Evolutionary conservation across 2,329 filamentous ascomycete species (phyloP).

Genomic region (Phialocephala sp.): DNA sequence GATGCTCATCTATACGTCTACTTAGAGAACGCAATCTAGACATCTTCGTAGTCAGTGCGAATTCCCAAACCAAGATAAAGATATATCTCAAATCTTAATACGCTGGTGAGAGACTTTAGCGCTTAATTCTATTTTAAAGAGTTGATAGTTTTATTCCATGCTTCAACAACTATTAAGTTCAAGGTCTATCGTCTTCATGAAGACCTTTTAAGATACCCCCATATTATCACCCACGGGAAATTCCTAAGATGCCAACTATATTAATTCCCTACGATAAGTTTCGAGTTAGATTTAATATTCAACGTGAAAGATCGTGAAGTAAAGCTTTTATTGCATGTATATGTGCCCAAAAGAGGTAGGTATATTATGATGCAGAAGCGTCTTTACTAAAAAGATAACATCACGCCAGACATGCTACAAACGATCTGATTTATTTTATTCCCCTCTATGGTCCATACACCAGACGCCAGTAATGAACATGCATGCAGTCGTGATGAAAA

Average conservation of each 20-base stretch:
- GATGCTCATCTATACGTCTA: too few relatives aligned
- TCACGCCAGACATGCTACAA: constrained; percentile 14
- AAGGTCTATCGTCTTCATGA: not conserved
- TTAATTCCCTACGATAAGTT: not conserved
- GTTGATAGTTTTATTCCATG: not conserved
- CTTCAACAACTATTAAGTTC: not conserved
- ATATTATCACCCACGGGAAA: not conserved
- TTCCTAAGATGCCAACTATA: not conserved
- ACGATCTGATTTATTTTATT: not conserved
- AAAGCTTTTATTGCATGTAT: not conserved
- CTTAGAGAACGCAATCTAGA: too few relatives aligned
- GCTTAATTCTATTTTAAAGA: too few relatives aligned
- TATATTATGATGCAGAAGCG: constrained; percentile 5
- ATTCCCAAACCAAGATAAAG: too few relatives aligned
- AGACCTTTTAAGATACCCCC: not conserved
- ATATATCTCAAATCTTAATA: too few relatives aligned
- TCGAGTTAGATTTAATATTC: not conserved
- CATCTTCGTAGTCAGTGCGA: too few relatives aligned
- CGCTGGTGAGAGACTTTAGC: too few relatives aligned
- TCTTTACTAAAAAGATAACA: constrained; percentile 13
- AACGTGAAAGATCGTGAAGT: not conserved
- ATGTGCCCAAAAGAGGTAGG: not conserved
- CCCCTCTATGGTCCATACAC: constrained; percentile 5
- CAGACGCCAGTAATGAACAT: constrained; percentile 2
- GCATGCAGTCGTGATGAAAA: constrained; percentile 5